Evolutionary conservation across 2,329 filamentous ascomycete genomes (phyloP), one percentile per base, ranked within the genome.

Genomic region (Chaetomium sp.): DNA sequence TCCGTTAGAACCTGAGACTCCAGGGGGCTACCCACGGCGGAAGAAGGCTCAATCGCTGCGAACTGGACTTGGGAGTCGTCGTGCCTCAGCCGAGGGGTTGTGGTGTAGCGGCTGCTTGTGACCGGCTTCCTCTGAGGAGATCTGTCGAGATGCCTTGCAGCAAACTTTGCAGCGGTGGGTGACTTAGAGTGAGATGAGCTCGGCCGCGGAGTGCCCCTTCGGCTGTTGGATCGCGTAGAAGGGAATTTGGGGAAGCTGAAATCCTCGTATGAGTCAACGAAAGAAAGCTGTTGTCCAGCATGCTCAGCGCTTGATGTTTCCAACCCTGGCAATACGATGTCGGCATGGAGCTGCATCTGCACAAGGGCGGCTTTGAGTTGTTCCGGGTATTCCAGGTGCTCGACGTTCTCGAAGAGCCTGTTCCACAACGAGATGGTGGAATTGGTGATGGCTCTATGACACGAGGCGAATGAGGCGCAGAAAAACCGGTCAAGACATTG

Each of bases 51-150:
- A 55, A 94, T 89, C 0, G 86, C 79, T 2, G 89, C 86, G 72
- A 95, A 95, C 51, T 91, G 83, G 29, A 96, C 83, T 72, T 96
- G 92, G 0, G 92, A 96, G 75, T 96, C 85, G 67, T 96, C 86
- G 70, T 96, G 92, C 38, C 90, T 86, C 31, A 88, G 80, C 65
- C 84, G 85, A 21, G 83, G 80, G 55, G 69, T 64, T 0, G 67
- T 63, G 29, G 55, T 69, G n/a, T 74, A 75, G 49, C 76, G 74
- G 29, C 69, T 71, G 19, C 72, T 72, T 56, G 72, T 76, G 16
- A 73, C 69, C 29, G 67, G 69, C 54, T 70, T 71, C 53, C 67
- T 64, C 51, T 61, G 70, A 9, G 74, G 72, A 4, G 72, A 71
- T n/a, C 60, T 63, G 29, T 74, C 67, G 65, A 64, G 57, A 7